These are phyloP conservation scores for Fusarium transvaalense DNA, from an alignment of 2,329 filamentous ascomycete genomes.

Conservation along the genomic window DNA sequence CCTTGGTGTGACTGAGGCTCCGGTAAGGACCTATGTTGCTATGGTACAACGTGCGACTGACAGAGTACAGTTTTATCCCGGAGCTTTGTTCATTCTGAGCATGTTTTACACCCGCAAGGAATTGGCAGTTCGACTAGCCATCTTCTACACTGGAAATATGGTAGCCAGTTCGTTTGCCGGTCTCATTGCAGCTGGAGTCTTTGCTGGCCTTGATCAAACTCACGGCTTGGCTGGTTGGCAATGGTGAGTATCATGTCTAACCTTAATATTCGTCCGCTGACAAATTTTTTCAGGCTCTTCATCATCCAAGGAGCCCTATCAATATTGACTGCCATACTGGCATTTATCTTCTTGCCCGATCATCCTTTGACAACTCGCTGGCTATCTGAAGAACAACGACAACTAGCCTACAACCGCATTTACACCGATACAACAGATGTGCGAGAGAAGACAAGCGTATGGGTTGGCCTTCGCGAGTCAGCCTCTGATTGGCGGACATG, in stretches of 20 bases:
- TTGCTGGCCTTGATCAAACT: conserved; percentile 49
- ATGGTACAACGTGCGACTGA: neutral
- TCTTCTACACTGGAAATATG: conserved; percentile 59
- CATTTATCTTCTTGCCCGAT: conserved; percentile 53
- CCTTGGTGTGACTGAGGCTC: conserved; percentile 56
- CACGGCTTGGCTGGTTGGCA: conserved; percentile 48
- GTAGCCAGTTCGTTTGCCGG: conserved; percentile 56
- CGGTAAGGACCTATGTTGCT: conserved; percentile 8
- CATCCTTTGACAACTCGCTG: conserved; percentile 55
- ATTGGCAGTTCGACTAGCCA: conserved; percentile 56
- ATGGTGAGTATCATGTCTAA: conserved; percentile 33
- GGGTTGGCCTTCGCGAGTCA: conserved; percentile 45
- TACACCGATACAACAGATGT: conserved; percentile 45
- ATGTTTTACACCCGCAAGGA: conserved; percentile 67
- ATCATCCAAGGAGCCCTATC: conserved; percentile 50
- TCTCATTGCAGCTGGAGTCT: conserved; percentile 59
- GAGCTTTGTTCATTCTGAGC: conserved; percentile 58
- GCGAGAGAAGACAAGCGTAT: conserved; percentile 55
- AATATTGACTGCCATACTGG: conserved; percentile 47
- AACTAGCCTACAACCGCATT: conserved; percentile 58
- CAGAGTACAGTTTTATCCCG: conserved; percentile 47
- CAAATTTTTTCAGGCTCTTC: conserved; percentile 35
- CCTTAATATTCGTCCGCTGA: neutral
- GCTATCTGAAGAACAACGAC: conserved; percentile 54
- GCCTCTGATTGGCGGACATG: conserved; percentile 47